Evolutionary conservation across 768 basidiomycete genomes (phyloP).

Genomic region (Collybia mongolica): DNA sequence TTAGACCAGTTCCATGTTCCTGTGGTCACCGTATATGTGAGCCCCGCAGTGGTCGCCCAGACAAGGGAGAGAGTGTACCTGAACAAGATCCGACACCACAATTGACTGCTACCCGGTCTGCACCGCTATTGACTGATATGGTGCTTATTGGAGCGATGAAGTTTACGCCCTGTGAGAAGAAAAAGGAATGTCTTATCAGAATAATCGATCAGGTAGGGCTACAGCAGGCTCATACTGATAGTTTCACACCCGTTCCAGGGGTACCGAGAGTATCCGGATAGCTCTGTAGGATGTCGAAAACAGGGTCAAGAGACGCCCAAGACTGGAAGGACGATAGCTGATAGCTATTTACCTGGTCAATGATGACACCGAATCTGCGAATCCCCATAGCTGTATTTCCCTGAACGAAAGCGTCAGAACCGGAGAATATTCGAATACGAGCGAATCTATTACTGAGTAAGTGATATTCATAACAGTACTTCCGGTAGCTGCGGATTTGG

Average conservation of each 20-base stretch:
- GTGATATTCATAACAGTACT: conserved; percentile 49
- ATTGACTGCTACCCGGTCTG: conserved; percentile 49
- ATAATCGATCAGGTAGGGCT: neutral
- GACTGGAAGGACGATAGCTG: neutral
- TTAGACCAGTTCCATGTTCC: conserved; percentile 53
- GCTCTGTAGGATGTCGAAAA: conserved; percentile 34
- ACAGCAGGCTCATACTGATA: conserved; percentile 44
- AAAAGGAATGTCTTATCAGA: neutral
- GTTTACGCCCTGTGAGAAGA: conserved; percentile 38
- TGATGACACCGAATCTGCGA: conserved; percentile 52
- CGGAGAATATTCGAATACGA: neutral
- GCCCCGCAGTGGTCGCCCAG: neutral
- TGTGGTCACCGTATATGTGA: conserved; percentile 9
- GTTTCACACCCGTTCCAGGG: conserved; percentile 54
- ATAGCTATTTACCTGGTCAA: conserved; percentile 46
- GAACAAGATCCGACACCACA: conserved; percentile 53
- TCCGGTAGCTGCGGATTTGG: conserved; percentile 38
- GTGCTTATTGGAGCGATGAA: conserved; percentile 41
- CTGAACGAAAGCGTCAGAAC: conserved; percentile 18
- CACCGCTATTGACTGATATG: conserved; percentile 40
- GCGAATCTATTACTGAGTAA: conserved; percentile 35
- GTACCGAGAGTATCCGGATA: conserved; percentile 52
- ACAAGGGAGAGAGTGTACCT: conserved; percentile 28
- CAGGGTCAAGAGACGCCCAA: neutral
- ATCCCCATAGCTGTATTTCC: conserved; percentile 54